A percentile compares a stretch with the other conserved stretches of the same genome.
phyloP scores from a whole-genome alignment of 2,329 filamentous ascomycete species.

The Ascochyta lentis region DNA sequence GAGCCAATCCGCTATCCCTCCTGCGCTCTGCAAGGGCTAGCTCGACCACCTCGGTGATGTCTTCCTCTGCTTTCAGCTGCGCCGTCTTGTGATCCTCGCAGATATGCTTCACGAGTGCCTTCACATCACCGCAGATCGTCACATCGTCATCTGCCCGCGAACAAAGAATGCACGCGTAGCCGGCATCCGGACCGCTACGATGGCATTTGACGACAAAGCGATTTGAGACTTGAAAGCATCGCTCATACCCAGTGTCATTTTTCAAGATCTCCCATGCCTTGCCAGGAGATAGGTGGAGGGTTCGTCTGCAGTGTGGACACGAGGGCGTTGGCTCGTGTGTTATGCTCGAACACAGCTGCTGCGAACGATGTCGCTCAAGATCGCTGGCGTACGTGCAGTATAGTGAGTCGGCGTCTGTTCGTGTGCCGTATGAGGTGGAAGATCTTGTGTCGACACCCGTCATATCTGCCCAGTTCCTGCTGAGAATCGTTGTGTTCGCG shows the following conservation, averaged over 20 bases:
- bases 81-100: constrained; percentile 41
- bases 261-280: constrained; percentile 48
- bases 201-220: constrained; percentile 49
- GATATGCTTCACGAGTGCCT: constrained; percentile 44
- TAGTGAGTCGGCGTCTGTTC: constrained; percentile 24
- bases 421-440: constrained; percentile 29
- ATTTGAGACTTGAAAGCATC: constrained; percentile 43
- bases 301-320: constrained; percentile 42
- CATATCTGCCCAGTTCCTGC: constrained; percentile 25
- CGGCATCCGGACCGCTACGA: constrained; percentile 39
- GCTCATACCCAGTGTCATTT: constrained; percentile 37
- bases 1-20: constrained; percentile 36
- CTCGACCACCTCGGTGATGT: constrained; percentile 42
- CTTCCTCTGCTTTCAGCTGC: constrained; percentile 42
- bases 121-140: constrained; percentile 48
- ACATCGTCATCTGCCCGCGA: constrained; percentile 31
- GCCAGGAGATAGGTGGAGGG: constrained; percentile 40
- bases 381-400: constrained; percentile 44
- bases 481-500: constrained; percentile 36
- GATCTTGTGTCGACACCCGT: constrained; percentile 34
- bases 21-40: constrained; percentile 23
- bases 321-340: constrained; percentile 32
- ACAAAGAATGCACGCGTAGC: constrained; percentile 46
- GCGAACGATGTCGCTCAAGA: constrained; percentile 38
- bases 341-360: constrained; percentile 36